Evolutionary conservation across 2,329 filamentous ascomycete genomes (phyloP), one percentile per base, ranked within the genome.

Genomic region (Arthrobotrys sinensis): DNA sequence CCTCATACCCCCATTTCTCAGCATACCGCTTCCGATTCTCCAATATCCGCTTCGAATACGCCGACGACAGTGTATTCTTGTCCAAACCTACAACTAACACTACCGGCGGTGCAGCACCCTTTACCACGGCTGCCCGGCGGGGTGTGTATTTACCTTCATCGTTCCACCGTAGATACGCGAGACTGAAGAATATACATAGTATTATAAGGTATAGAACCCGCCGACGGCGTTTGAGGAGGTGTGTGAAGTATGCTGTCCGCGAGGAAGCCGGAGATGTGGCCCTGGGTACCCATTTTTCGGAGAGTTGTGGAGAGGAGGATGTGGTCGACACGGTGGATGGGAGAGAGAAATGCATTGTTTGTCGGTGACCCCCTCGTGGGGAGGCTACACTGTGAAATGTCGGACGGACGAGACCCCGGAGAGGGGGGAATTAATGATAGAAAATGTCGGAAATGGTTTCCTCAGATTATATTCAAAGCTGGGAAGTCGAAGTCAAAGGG

Each of bases 41-140:
- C 83, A 90, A 91, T 80, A 99, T 89, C 82, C 90, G 90, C 73
- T 91, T 87, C 69, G 91, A 87, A 85, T 95, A 96, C 48, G 86
- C 87, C 38, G 89, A 86, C 82, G 89, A 90, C 81, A 91, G 89
- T 45, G 85, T 86, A 64, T 87, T 86, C 75, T 90, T 88, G 83
- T 97, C 93, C 69, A 97, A 85, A 7, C 95, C 90, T 1, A 96
- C 97, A 78, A 99, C 92, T 63, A 99, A 86, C 36, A 98, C 94
- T 19, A 90, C 87, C 32, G 86, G 85, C 40, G 90, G 85, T 4
- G 86, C 86, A 24, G 86, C 86, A 43, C 36, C 36, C 46, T 69
- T 73, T 24, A 34, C 52, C 4, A 43, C 60, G 2, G 86, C 83
- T 62, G 82, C 81, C 52, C 45, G 82, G n/a, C 8, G 28, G 6